A percentile compares a stretch with the other conserved stretches of the same genome.
phyloP scores from a whole-genome alignment of 2,329 filamentous ascomycete species.

The Beauveria pseudobassiana region DNA sequence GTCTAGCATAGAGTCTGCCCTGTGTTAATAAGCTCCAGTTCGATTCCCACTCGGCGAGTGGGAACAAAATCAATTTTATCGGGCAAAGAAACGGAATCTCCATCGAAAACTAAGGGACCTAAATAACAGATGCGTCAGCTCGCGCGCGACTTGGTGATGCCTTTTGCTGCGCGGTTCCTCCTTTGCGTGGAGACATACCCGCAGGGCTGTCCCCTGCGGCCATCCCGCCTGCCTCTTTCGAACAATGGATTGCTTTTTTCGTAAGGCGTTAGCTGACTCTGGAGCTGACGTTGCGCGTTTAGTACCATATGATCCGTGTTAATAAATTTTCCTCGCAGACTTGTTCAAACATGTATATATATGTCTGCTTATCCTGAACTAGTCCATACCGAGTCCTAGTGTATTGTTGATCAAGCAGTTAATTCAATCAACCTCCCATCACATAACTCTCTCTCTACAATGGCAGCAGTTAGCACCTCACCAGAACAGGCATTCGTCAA shows the following conservation, averaged over 20 bases:
- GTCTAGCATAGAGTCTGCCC: not conserved
- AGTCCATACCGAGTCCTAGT: not conserved
- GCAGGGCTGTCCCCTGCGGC: not conserved
- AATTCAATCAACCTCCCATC: not conserved
- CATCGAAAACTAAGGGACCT: not conserved
- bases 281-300: not conserved
- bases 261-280: not conserved
- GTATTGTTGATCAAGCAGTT: not conserved
- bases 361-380: not conserved
- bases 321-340: not conserved
- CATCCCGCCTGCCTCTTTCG: slow-evolving; percentile 7
- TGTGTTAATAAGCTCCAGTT: not conserved
- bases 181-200: not conserved
- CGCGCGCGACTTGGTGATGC: not conserved
- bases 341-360: not conserved
- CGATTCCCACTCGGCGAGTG: not conserved
- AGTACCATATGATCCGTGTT: not conserved
- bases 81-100: not conserved
- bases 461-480: not conserved
- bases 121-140: not conserved
- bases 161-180: not conserved
- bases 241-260: not conserved
- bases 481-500: not conserved
- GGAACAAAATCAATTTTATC: not conserved
- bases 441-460: not conserved